Conservation (phyloP, 345 rosid species). For the Hypericum perforatum region DNA sequence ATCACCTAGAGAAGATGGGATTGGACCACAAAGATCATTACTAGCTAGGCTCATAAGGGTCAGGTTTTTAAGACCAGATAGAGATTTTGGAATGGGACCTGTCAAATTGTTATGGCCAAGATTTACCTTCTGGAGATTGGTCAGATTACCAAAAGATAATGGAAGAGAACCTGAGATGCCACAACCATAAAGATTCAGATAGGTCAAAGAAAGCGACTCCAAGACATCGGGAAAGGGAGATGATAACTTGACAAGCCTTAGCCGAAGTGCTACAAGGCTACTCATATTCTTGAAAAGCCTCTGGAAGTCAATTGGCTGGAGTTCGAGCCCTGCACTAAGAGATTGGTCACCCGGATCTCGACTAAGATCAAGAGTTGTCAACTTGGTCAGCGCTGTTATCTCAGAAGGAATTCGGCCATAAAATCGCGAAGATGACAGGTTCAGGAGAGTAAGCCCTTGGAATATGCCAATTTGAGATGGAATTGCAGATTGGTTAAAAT, state of each 20-base stretch:
- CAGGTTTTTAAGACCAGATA: background rate
- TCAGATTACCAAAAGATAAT: no score
- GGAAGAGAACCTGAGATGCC: no score
- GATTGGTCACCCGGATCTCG: no score
- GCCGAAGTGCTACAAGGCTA: no score
- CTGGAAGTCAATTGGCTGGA: background rate
- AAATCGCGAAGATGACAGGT: slow-evolving; percentile 4
- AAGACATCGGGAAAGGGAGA: no score
- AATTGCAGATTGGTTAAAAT: slow-evolving; percentile 13
- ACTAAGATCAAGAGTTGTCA: slow-evolving; percentile 7
- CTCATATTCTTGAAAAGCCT: no score
- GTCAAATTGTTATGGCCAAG: background rate
- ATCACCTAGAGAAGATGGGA: background rate
- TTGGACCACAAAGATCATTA: background rate
- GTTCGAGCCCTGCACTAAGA: background rate
- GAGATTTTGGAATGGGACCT: background rate
- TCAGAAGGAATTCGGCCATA: slow-evolving; percentile 12
- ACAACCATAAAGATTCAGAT: no score
- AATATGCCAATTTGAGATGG: slow-evolving; percentile 4
- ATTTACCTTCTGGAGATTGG: no score
- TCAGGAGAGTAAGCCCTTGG: slow-evolving; percentile 1
- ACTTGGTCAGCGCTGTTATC: slow-evolving; percentile 2
- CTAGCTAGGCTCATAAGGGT: background rate
- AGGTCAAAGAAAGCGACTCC: no score
- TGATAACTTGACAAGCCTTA: no score